A percentile compares a stretch with the other conserved stretches of the same genome.
Conservation (phyloP, 2,329 filamentous ascomycete genomes). For the Metarhizium robertsii region DNA sequence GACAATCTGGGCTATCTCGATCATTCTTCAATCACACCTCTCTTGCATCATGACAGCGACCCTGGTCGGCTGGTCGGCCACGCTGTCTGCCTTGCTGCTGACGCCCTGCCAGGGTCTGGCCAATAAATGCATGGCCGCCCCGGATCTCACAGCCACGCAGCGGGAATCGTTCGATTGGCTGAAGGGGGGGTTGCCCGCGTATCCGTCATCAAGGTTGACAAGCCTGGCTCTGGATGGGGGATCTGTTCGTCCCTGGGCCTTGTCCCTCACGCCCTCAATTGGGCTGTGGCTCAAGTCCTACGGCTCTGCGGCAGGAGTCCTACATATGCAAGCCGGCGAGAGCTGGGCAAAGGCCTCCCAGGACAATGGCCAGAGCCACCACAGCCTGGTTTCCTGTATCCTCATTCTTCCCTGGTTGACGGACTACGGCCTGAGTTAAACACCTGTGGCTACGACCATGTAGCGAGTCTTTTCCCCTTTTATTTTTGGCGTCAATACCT, state of each 20-base stretch:
- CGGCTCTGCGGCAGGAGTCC: slow-evolving; percentile 1
- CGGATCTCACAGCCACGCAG: neutral
- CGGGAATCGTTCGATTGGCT: neutral
- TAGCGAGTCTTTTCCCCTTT: neutral
- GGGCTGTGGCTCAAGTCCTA: neutral
- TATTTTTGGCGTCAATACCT: neutral
- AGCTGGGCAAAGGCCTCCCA: neutral
- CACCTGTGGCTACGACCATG: neutral
- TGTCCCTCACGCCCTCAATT: neutral
- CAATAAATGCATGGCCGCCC: neutral
- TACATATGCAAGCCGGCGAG: neutral
- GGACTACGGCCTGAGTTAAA: neutral
- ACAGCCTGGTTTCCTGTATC: neutral
- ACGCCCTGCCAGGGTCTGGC: neutral
- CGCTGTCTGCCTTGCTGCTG: neutral
- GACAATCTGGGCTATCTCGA: too few species aligned
- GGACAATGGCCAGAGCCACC: neutral
- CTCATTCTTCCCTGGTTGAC: neutral
- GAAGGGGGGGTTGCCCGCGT: neutral
- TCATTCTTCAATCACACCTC: too few species aligned
- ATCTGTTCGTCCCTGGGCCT: neutral
- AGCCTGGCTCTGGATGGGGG: neutral
- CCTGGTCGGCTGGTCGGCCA: too few species aligned
- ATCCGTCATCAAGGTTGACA: neutral
- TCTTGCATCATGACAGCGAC: too few species aligned